These are phyloP conservation scores for Calonectria crousiana DNA, from an alignment of 2,329 filamentous ascomycete genomes.

Conservation along the genomic window DNA sequence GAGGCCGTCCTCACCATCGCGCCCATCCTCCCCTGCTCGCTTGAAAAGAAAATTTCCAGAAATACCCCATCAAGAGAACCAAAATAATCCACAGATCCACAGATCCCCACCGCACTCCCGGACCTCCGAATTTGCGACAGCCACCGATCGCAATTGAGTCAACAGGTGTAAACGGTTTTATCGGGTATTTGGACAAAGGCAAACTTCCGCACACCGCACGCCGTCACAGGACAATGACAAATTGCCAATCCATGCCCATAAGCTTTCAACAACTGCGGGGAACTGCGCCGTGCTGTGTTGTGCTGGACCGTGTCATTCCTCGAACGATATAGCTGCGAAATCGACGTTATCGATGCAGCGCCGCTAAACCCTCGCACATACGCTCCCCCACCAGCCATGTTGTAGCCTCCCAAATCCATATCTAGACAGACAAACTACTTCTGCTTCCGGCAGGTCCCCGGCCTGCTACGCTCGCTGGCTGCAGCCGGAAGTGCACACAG, in stretches of 20 bases:
- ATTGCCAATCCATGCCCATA: not conserved
- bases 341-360: conserved; percentile 15
- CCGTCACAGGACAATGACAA: not conserved
- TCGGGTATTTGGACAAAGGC: not conserved
- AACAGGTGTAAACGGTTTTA: not conserved
- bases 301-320: conserved; percentile 31
- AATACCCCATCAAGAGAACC: not conserved
- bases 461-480: not conserved
- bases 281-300: conserved; percentile 15
- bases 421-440: conserved; percentile 7
- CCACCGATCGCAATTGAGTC: not conserved
- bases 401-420: not conserved
- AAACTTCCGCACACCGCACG: not conserved
- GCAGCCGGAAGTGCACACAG: conserved; percentile 21
- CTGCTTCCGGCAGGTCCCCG: conserved; percentile 22
- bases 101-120: conserved; percentile 9
- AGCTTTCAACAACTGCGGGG: conserved; percentile 10
- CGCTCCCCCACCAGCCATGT: conserved; percentile 4
- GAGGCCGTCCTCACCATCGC: not conserved
- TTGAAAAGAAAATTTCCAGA: conserved; percentile 20
- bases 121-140: conserved; percentile 5
- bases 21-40: not conserved
- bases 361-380: conserved; percentile 12
- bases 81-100: conserved; percentile 13
- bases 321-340: conserved; percentile 25